Percentiles rank a stretch among this genome's conserved stretches.
Conservation (phyloP, 2,329 filamentous ascomycete genomes). For the Fusarium ramigenum region DNA sequence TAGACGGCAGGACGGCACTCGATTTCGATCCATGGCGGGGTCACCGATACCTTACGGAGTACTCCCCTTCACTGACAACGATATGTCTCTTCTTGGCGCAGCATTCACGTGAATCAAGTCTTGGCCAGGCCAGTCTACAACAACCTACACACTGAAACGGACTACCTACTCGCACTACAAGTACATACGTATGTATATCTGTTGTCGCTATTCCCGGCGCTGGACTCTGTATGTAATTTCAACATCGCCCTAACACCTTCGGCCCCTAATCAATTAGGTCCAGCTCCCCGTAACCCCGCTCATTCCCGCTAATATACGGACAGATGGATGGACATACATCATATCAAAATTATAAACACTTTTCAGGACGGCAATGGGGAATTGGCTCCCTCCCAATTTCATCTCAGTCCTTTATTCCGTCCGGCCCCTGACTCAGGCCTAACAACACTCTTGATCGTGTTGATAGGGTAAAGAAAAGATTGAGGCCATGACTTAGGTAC, state of each 20-base stretch:
- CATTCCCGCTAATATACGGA: constrained; percentile 4
- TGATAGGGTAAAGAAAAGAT: constrained; percentile 5
- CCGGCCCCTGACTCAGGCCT: constrained; percentile 5
- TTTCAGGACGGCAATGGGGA: background rate
- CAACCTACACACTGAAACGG: background rate
- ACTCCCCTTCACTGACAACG: background rate
- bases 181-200: background rate
- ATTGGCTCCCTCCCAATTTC: constrained; percentile 36
- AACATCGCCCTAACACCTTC: background rate
- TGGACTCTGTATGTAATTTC: constrained; percentile 8
- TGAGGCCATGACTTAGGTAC: background rate
- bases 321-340: background rate
- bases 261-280: background rate
- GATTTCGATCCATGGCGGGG: background rate
- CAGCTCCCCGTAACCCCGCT: background rate
- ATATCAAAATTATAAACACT: constrained; percentile 2
- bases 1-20: background rate
- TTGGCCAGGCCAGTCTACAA: background rate
- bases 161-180: no score
- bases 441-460: background rate
- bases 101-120: constrained; percentile 10
- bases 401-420: constrained; percentile 15
- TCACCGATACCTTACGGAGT: background rate
- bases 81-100: constrained; percentile 1
- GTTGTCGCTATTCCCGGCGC: background rate